These are phyloP conservation scores for Fusarium siculi DNA, from an alignment of 2,329 filamentous ascomycete species.

Conservation along the genomic window DNA sequence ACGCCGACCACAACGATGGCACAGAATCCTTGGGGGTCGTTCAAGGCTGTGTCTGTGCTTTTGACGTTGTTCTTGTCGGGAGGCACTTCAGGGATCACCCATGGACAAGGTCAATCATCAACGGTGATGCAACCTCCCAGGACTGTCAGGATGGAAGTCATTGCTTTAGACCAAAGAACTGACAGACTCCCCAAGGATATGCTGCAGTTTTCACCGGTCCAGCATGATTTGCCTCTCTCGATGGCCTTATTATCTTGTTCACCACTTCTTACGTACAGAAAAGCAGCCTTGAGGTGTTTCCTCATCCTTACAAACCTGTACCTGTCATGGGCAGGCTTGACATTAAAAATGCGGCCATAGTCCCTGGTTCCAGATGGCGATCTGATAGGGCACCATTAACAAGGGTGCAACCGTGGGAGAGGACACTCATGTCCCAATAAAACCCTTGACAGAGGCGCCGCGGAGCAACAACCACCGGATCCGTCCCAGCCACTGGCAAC, in stretches of 20 bases:
- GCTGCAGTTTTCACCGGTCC: not conserved
- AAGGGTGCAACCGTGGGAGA: slow-evolving; percentile 20
- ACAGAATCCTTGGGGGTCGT: slow-evolving; percentile 26
- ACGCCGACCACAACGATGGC: slow-evolving; percentile 12
- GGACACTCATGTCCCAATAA: slow-evolving; percentile 17
- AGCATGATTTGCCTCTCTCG: not conserved
- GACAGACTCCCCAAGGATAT: slow-evolving; percentile 8
- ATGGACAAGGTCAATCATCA: slow-evolving; percentile 28
- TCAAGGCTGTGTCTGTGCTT: slow-evolving; percentile 28
- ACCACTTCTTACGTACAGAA: not conserved
- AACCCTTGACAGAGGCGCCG: slow-evolving; percentile 20
- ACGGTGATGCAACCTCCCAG: slow-evolving; percentile 38
- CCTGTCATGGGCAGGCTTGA: slow-evolving; percentile 29
- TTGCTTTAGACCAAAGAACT: slow-evolving; percentile 1
- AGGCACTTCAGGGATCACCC: slow-evolving; percentile 34
- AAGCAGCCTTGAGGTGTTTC: not conserved
- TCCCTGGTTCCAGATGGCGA: slow-evolving; percentile 32
- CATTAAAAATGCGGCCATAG: slow-evolving; percentile 12
- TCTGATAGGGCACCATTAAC: slow-evolving; percentile 39
- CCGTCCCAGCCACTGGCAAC: slow-evolving; percentile 40
- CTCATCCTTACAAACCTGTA: slow-evolving; percentile 10
- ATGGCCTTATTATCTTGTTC: not conserved
- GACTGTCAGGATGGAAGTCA: slow-evolving; percentile 1
- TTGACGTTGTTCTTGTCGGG: slow-evolving; percentile 25
- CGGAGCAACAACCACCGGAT: slow-evolving; percentile 32